Evolutionary conservation across 2,329 filamentous ascomycete genomes (phyloP), one percentile per base, ranked within the genome.

Genomic region (Calycina herbarum): DNA sequence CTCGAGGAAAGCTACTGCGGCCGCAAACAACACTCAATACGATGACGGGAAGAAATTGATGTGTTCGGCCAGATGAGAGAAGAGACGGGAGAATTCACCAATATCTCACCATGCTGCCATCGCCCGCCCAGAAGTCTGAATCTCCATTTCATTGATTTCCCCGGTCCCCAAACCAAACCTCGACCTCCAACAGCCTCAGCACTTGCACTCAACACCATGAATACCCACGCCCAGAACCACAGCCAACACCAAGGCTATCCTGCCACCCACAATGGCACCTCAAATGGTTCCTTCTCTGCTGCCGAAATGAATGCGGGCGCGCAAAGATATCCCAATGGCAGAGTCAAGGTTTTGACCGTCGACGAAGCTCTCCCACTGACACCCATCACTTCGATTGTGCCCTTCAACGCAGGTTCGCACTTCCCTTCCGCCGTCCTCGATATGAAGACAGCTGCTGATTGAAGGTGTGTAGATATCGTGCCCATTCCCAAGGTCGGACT

Each of bases 331-430:
- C 11, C 48, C 48, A 13, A 27, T 24, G 29, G 29, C 38, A 57
- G 48, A 63, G 82, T 70, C 5, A 69, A 64, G 54, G 71, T 87
- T 1, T 87, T 89, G 74, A 85, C 85, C 3, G 84, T 95, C 13
- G 85, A 89, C 64, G 90, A 95, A 74, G 91, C 91, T 35, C 82
- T 95, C 57, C 90, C 91, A n/a, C 94, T 89, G 78, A 92, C 91
- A 61, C 92, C 92, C 29, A 89, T 94, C 75, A 91, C 89, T 59
- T 93, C 91, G 3, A 89, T 94, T 59, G 84, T 92, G 62, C 91
- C 92, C 2, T 92, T 94, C 77, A 86, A 90, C 76, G 85, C 90
- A 70, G 88, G 92, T 93, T 78, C 69, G 82, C 54, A 63, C 61
- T 59, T 38, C 56, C 57, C 60, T n/a, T 62, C 57, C 57, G 59